Percentiles rank a stretch among this genome's conserved stretches.
These are phyloP conservation scores for Carex kokanica DNA, from an alignment of 176 grass and related monocot species.

Conservation along the genomic window DNA sequence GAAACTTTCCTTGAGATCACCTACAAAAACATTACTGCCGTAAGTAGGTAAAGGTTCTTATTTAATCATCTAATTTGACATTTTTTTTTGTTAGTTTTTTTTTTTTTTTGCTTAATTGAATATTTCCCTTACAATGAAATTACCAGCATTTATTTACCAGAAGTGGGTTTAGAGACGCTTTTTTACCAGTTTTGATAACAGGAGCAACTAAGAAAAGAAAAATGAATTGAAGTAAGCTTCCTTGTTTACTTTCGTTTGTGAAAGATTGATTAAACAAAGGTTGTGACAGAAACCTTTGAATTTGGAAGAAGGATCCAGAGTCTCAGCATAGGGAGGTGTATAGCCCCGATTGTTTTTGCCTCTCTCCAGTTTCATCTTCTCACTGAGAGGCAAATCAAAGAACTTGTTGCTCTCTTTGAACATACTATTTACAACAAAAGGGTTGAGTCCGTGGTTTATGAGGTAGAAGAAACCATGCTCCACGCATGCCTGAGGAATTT, in stretches of 20 bases:
- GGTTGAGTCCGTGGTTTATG: constrained; percentile 58
- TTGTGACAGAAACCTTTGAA: constrained; percentile 38
- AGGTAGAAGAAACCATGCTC: constrained; percentile 91
- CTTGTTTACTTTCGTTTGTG: background rate
- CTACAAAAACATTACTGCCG: constrained; percentile 23
- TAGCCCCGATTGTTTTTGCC: constrained; percentile 52
- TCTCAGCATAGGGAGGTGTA: constrained; percentile 66
- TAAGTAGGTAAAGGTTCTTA: background rate
- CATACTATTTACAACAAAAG: constrained; percentile 25
- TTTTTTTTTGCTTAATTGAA: too few species aligned
- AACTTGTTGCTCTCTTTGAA: constrained; percentile 62
- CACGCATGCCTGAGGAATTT: constrained; percentile 60
- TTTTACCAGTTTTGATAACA: too few species aligned
- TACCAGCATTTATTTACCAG: too few species aligned
- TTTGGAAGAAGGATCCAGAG: constrained; percentile 49
- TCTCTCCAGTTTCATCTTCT: constrained; percentile 59
- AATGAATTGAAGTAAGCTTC: too few species aligned
- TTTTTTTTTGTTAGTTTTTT: too few species aligned
- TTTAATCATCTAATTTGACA: too few species aligned
- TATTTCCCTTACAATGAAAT: too few species aligned
- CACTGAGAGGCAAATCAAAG: constrained; percentile 49
- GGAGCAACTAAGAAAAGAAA: too few species aligned
- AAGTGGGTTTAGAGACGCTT: too few species aligned
- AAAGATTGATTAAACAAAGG: background rate
- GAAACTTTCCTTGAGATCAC: constrained; percentile 80